These are phyloP conservation scores for Nymphaea thermarum DNA, from an alignment of 164 flowering plant species.

Conservation along the genomic window DNA sequence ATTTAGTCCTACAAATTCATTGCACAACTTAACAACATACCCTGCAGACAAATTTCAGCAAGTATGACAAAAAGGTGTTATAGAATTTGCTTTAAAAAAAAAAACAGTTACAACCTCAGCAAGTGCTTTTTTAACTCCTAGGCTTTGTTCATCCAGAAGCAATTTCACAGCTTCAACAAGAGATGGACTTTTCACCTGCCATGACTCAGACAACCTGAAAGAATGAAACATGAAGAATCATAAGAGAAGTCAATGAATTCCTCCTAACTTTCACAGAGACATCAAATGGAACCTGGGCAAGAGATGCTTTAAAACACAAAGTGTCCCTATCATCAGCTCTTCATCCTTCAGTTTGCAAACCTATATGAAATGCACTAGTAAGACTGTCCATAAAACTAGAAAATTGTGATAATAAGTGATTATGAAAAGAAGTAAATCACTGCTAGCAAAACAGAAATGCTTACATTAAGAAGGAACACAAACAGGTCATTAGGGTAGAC, in stretches of 20 bases:
- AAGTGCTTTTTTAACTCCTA: constrained; percentile 69
- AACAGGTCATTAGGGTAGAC: constrained; percentile 89
- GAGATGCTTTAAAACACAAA: constrained; percentile 85
- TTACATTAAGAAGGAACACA: constrained; percentile 76
- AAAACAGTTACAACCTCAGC: constrained; percentile 47
- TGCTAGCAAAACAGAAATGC: constrained; percentile 10
- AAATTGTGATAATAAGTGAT: not conserved
- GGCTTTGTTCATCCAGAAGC: constrained; percentile 69
- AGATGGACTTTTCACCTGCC: constrained; percentile 70
- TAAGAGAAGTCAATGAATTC: not conserved
- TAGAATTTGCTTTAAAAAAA: not conserved
- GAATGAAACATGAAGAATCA: not conserved
- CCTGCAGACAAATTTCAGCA: not conserved
- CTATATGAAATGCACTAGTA: constrained; percentile 19
- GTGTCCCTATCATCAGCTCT: constrained; percentile 69
- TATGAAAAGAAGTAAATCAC: not conserved
- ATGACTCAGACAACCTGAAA: constrained; percentile 75
- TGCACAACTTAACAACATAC: not conserved
- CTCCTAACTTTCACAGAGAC: not conserved
- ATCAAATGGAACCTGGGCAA: constrained; percentile 63
- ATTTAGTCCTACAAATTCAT: too few relatives aligned
- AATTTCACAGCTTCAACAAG: constrained; percentile 72
- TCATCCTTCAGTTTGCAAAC: constrained; percentile 88
- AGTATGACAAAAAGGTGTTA: not conserved
- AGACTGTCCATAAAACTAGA: not conserved